Conservation (phyloP, 2,329 filamentous ascomycete species). For the Fusarium sambucinum region DNA sequence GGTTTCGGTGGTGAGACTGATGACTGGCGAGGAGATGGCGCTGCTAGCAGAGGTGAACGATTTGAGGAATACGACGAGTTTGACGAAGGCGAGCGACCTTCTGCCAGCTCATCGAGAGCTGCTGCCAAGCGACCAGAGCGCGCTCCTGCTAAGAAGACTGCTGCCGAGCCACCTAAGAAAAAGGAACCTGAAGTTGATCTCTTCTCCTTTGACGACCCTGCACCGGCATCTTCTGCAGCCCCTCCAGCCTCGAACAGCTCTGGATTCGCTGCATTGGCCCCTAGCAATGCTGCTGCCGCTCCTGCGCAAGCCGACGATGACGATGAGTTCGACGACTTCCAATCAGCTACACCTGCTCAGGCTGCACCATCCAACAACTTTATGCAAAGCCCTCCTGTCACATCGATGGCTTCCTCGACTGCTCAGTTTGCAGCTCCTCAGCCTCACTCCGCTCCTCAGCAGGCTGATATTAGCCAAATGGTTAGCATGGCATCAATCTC, state of each 20-base stretch:
- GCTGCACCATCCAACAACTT: slow-evolving; percentile 55
- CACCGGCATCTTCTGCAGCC: slow-evolving; percentile 61
- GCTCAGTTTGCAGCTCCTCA: slow-evolving; percentile 83
- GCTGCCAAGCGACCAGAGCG: slow-evolving; percentile 51
- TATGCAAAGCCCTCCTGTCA: slow-evolving; percentile 60
- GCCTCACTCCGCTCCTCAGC: slow-evolving; percentile 85
- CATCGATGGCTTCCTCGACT: slow-evolving; percentile 65
- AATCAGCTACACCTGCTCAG: slow-evolving; percentile 79
- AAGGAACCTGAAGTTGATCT: slow-evolving; percentile 92
- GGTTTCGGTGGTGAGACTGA: slow-evolving; percentile 85
- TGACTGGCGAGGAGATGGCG: slow-evolving; percentile 73
- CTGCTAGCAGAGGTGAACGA: slow-evolving; percentile 72
- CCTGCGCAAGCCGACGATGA: slow-evolving; percentile 65
- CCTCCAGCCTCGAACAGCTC: slow-evolving; percentile 61
- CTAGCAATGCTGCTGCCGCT: slow-evolving; percentile 39
- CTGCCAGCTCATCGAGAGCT: slow-evolving; percentile 62
- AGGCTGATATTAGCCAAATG: slow-evolving; percentile 83
- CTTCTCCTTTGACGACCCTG: slow-evolving; percentile 89
- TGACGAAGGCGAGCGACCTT: slow-evolving; percentile 75
- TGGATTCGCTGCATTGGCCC: slow-evolving; percentile 60
- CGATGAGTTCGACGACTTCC: slow-evolving; percentile 98
- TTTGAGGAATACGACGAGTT: slow-evolving; percentile 99
- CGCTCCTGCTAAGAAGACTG: slow-evolving; percentile 55
- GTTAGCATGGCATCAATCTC: slow-evolving; percentile 85
- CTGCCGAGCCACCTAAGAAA: slow-evolving; percentile 76